Evolutionary conservation across 164 flowering plant species (phyloP), one percentile per base, ranked within the genome.

Genomic region (Magnolia kwangsiensis): DNA sequence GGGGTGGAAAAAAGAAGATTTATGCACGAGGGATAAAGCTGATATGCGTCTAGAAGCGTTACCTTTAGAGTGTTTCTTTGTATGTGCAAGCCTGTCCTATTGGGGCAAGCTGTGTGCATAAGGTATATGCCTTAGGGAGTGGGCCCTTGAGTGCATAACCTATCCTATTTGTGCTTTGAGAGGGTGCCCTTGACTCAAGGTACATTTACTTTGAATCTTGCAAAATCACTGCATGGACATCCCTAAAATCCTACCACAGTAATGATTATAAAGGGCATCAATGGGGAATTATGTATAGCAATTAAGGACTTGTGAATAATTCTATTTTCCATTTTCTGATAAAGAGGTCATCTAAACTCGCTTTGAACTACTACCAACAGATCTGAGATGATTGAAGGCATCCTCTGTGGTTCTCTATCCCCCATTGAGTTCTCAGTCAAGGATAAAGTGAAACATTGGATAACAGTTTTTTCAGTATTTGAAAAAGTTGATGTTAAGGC

Each of bases 401-500:
- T 92, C 69, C 79, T 96, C 8, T 90, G 87, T 77, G 82, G 82
- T 8, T 85, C 93, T 59, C 74, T 94, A 81, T 89, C 90, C 69
- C 97, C 98, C 21, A 51, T 79, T 67, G 92, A 89, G 58, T 87
- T 86, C 72, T 76, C 92, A 50, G 79, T 86, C 70, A 90, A 81
- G 81, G 91, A 90, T 76, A 87, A 79, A 82, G 93, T 91, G 75
- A 85, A 80, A 79, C 88, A 79, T 71, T 96, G 98, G 99, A 81
- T 91, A 51, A 82, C 81, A 71, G 71, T 87, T 50, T 92, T 91
- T 80, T 84, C 93, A 19, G 86, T 78, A 50, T 91, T 94, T 84
- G 98, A 94, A 80, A 92, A 88, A 80, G 91, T 92, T 82, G 99
- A 96, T 85, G 84, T 88, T 21, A 96, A 91, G 84, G 99, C 98